Conservation (phyloP, 2,329 filamentous ascomycete species). For the Orbilia quercus region DNA sequence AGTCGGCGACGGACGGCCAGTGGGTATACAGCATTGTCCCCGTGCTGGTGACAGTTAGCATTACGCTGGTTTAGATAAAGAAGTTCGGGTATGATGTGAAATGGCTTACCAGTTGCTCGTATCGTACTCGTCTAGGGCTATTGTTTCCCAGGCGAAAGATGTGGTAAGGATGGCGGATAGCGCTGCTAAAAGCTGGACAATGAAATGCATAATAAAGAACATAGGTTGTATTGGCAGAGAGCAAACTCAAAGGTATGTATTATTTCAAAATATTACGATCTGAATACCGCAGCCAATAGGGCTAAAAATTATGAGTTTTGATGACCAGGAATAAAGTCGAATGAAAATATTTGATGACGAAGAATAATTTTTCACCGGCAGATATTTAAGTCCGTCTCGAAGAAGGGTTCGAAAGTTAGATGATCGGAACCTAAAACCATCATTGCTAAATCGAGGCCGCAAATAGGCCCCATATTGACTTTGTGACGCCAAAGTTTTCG, state of each 20-base stretch:
- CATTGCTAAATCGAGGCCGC: not conserved
- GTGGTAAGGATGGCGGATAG: not conserved
- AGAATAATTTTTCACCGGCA: too few species aligned
- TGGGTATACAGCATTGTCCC: conserved; percentile 47
- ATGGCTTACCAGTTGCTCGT: conserved; percentile 30
- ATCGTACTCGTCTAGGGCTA: conserved; percentile 40
- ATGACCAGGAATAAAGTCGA: too few species aligned
- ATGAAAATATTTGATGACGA: too few species aligned
- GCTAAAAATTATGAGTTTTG: too few species aligned
- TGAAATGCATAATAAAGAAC: conserved; percentile 6
- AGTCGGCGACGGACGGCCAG: conserved; percentile 45
- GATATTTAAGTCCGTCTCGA: too few species aligned
- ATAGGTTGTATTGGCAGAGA: too few species aligned
- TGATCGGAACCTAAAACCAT: not conserved
- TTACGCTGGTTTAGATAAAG: too few species aligned
- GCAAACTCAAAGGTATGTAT: too few species aligned
- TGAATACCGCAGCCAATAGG: too few species aligned
- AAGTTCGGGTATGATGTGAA: too few species aligned
- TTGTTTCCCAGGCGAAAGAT: conserved; percentile 14
- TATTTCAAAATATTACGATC: too few species aligned
- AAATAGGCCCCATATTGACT: not conserved
- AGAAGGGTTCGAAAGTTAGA: too few species aligned
- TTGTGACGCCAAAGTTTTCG: not conserved
- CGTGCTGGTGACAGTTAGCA: conserved; percentile 11
- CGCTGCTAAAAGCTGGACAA: not conserved